Conservation (phyloP, 495 filamentous ascomycete species). For the Penicillium roqueforti region DNA sequence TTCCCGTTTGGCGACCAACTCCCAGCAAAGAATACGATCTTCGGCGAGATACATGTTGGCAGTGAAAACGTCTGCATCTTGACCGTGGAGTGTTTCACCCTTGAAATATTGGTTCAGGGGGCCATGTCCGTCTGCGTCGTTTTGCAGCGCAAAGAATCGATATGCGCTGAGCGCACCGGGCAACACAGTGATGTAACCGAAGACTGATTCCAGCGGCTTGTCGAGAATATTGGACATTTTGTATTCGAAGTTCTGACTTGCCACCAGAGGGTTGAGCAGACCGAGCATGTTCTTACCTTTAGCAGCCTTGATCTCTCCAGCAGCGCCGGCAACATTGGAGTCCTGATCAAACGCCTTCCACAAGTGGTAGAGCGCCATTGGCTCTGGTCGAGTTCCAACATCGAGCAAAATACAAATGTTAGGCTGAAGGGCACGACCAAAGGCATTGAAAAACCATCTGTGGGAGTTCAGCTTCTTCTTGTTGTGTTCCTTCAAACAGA, state of each 20-base stretch:
- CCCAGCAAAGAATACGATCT: slow-evolving; percentile 98
- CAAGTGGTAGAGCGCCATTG: slow-evolving; percentile 88
- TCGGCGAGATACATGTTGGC: slow-evolving; percentile 99
- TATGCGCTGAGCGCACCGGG: slow-evolving; percentile 95
- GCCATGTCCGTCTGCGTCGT: slow-evolving; percentile 91
- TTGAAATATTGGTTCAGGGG: slow-evolving; percentile 99
- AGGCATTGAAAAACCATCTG: slow-evolving; percentile 99
- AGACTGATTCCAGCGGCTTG: slow-evolving; percentile 94
- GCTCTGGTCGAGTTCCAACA: slow-evolving; percentile 86
- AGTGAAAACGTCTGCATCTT: slow-evolving; percentile 97
- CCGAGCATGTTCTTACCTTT: slow-evolving; percentile 80
- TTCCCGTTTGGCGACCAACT: slow-evolving; percentile 90
- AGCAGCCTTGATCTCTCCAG: slow-evolving; percentile 94
- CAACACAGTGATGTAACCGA: slow-evolving; percentile 96
- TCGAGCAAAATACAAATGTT: slow-evolving; percentile 97
- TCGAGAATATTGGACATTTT: slow-evolving; percentile 99
- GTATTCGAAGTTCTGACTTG: slow-evolving; percentile 98
- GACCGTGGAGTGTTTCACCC: slow-evolving; percentile 92
- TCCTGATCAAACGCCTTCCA: slow-evolving; percentile 99
- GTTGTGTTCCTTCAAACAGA: slow-evolving; percentile 98
- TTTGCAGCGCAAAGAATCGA: slow-evolving; percentile 93
- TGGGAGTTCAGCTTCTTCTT: slow-evolving; percentile 97
- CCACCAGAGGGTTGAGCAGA: slow-evolving; percentile 90
- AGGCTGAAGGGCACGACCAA: slow-evolving; percentile 85
- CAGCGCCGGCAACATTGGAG: slow-evolving; percentile 92